Percentiles rank a stretch among this genome's conserved stretches.
phyloP scores from a whole-genome alignment of 208 protist genomes.

The Trypanosoma vivax region DNA sequence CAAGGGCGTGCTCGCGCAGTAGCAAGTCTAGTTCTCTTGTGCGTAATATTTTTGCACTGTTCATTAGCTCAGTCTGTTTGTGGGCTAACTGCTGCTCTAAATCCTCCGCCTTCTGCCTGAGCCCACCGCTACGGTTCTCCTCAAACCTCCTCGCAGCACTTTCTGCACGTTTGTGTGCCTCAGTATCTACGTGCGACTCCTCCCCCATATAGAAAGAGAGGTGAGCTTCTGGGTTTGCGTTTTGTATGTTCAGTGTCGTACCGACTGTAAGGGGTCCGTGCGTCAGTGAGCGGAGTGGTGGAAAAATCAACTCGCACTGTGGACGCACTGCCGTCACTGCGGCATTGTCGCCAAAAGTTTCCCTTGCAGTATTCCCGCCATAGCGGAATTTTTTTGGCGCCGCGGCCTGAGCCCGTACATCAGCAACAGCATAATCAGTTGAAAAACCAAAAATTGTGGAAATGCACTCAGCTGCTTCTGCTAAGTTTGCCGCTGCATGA shows the following conservation, averaged over 20 bases:
- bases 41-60: constrained; percentile 22
- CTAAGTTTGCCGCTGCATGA: constrained; percentile 38
- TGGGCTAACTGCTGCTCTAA: constrained; percentile 15
- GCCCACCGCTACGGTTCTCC: not conserved
- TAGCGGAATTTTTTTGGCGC: not conserved
- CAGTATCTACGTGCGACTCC: not conserved
- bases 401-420: constrained; percentile 7
- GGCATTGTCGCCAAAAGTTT: not conserved
- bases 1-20: constrained; percentile 20
- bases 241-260: constrained; percentile 1
- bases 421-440: constrained; percentile 20
- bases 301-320: constrained; percentile 6
- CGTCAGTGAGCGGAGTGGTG: not conserved
- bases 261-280: not conserved
- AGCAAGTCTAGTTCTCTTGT: constrained; percentile 36
- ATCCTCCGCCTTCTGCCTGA: constrained; percentile 12
- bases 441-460: constrained; percentile 50
- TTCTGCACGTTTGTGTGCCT: not conserved
- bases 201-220: constrained; percentile 18
- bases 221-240: constrained; percentile 18
- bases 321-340: constrained; percentile 2
- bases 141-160: not conserved
- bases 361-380: not conserved
- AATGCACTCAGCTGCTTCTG: constrained; percentile 45
- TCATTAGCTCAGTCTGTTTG: constrained; percentile 6